Percentiles rank a stretch among this genome's conserved stretches.
These are phyloP conservation scores for Chenopodium berlandieri DNA, from an alignment of 148 eudicot genomes.

Conservation along the genomic window DNA sequence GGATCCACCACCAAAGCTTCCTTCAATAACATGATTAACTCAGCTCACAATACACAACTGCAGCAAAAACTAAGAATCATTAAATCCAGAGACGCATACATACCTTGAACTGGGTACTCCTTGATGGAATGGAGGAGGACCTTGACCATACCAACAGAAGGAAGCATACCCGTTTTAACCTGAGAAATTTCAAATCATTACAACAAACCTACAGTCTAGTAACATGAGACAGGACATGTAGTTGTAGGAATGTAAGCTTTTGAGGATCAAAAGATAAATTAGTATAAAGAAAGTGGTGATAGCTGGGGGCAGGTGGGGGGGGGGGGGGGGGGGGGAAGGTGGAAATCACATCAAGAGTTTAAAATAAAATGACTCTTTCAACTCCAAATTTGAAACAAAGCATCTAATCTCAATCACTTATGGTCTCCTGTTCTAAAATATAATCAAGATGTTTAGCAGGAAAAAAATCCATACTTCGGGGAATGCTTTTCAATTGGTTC, in stretches of 20 bases:
- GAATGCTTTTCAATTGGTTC: background rate
- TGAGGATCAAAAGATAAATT: background rate
- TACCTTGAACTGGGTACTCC: constrained; percentile 80
- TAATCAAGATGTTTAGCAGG: background rate
- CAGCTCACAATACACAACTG: constrained; percentile 27
- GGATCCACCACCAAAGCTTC: constrained; percentile 96
- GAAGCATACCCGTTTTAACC: constrained; percentile 98
- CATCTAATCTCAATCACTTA: background rate
- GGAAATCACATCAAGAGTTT: background rate
- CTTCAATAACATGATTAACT: constrained; percentile 43
- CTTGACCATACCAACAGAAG: constrained; percentile 68
- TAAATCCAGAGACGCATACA: constrained; percentile 12
- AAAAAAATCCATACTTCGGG: background rate
- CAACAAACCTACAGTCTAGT: background rate
- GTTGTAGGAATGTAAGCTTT: background rate
- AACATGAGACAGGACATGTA: background rate
- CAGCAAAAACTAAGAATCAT: background rate
- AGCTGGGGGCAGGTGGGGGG: background rate
- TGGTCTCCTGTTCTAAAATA: background rate
- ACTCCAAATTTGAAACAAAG: background rate
- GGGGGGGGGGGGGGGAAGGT: background rate
- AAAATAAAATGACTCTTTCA: background rate
- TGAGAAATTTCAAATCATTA: constrained; percentile 23
- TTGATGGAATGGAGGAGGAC: constrained; percentile 53
- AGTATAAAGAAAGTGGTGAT: background rate